Percentiles rank a stretch among this genome's conserved stretches.
Evolutionary conservation across 2,329 filamentous ascomycete genomes (phyloP).

Genomic region (Trichocomaceae sp.): DNA sequence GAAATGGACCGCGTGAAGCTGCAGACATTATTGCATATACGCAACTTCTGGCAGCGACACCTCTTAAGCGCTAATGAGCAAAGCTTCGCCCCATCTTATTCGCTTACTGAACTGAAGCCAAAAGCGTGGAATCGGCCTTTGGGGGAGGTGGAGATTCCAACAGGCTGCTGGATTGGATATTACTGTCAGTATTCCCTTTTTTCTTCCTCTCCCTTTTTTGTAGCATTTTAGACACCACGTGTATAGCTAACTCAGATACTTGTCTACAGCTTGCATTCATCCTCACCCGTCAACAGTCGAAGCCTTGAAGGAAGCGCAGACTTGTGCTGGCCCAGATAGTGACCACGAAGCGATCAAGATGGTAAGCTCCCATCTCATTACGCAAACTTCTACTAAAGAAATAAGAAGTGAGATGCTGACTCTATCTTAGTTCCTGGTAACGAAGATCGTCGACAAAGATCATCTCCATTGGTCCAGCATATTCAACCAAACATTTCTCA

Average conservation of each 20-base stretch:
- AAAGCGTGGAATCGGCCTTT: conserved; percentile 15
- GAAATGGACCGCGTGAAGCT: conserved; percentile 22
- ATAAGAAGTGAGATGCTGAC: not conserved
- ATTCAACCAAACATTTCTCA: conserved; percentile 21
- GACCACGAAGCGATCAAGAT: conserved; percentile 7
- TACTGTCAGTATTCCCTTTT: conserved; percentile 23
- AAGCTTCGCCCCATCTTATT: conserved; percentile 22
- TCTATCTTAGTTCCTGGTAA: not conserved
- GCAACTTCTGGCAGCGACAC: conserved; percentile 40
- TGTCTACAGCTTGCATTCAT: conserved; percentile 30
- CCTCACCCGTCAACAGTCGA: conserved; percentile 22
- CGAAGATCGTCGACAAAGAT: conserved; percentile 5
- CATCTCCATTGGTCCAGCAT: conserved; percentile 23
- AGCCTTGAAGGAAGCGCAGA: conserved; percentile 27
- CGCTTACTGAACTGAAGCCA: conserved; percentile 16
- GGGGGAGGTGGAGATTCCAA: conserved; percentile 11
- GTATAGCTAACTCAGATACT: not conserved
- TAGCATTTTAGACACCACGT: no score
- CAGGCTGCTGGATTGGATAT: conserved; percentile 28
- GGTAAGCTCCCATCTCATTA: not conserved
- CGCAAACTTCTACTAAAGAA: not conserved
- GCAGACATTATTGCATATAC: conserved; percentile 30
- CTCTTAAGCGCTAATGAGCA: conserved; percentile 25
- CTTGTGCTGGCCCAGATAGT: conserved; percentile 27
- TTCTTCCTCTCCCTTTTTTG: not conserved